These are phyloP conservation scores for Periconia digitata DNA, from an alignment of 2,329 filamentous ascomycete genomes.

Conservation along the genomic window DNA sequence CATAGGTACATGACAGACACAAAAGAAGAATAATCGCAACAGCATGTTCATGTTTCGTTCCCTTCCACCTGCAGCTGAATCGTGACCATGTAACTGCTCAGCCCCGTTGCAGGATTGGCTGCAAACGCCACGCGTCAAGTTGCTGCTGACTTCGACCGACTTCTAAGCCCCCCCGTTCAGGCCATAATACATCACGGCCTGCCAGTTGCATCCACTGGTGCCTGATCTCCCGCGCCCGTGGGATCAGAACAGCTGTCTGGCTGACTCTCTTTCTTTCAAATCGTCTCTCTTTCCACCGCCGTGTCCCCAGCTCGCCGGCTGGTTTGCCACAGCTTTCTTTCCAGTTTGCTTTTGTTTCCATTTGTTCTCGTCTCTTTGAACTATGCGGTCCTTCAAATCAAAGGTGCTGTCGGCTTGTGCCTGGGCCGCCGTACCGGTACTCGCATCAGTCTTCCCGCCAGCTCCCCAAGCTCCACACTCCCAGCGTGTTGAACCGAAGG, in stretches of 20 bases:
- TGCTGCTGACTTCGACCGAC: conserved; percentile 9
- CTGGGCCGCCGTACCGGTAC: conserved; percentile 29
- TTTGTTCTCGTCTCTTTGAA: conserved; percentile 5
- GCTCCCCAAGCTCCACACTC: conserved; percentile 5
- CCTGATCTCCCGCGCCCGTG: conserved; percentile 25
- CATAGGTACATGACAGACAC: neutral
- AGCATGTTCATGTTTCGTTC: conserved; percentile 15
- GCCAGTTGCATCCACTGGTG: conserved; percentile 23
- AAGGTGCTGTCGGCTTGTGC: conserved; percentile 34
- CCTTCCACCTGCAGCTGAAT: conserved; percentile 20
- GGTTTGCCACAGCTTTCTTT: conserved; percentile 15
- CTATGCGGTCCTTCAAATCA: conserved; percentile 36
- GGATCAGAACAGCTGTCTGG: conserved; percentile 21
- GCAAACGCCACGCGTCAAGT: conserved; percentile 15
- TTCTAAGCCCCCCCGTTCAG: conserved; percentile 8
- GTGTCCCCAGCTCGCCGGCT: conserved; percentile 18
- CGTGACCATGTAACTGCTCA: conserved; percentile 26
- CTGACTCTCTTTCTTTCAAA: conserved; percentile 13
- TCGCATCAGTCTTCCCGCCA: conserved; percentile 29
- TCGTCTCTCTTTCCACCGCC: conserved; percentile 6
- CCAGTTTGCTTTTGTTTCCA: conserved; percentile 10
- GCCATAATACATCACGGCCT: conserved; percentile 11
- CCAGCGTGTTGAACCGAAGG: conserved; percentile 19
- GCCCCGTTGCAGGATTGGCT: conserved; percentile 25
- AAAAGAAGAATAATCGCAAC: neutral